Evolutionary conservation across 257 asterid species (phyloP).

Genomic region (Nicotiana tabacum): DNA sequence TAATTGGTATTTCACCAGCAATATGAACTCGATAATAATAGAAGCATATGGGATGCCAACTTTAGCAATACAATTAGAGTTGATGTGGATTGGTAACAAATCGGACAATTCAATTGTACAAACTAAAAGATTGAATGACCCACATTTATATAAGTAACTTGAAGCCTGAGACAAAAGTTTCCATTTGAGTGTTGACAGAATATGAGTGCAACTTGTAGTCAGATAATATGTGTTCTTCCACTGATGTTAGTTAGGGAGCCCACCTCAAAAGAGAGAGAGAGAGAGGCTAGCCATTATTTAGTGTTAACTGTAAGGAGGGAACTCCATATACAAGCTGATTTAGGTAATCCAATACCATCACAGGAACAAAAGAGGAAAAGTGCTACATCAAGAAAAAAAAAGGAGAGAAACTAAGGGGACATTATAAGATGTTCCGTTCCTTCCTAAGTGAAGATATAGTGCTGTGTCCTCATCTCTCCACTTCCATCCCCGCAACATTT

Average conservation of each 20-base stretch:
- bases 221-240: not conserved
- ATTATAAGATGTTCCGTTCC: not conserved
- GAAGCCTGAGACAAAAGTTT: not conserved
- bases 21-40: no score
- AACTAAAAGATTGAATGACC: not conserved
- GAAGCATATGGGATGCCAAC: no score
- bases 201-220: not conserved
- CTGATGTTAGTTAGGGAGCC: not conserved
- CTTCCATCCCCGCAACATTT: not conserved
- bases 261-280: not conserved
- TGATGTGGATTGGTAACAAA: no score
- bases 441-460: not conserved
- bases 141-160: not conserved
- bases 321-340: not conserved
- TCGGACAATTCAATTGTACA: not conserved
- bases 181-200: not conserved
- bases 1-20: no score
- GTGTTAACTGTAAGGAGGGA: not conserved
- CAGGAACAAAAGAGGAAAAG: not conserved
- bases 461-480: not conserved
- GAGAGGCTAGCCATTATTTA: not conserved
- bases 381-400: not conserved
- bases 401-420: not conserved
- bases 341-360: not conserved
- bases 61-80: no score